These are phyloP conservation scores for Pugionium dolabratum DNA, from an alignment of 345 rosid genomes.

Conservation along the genomic window DNA sequence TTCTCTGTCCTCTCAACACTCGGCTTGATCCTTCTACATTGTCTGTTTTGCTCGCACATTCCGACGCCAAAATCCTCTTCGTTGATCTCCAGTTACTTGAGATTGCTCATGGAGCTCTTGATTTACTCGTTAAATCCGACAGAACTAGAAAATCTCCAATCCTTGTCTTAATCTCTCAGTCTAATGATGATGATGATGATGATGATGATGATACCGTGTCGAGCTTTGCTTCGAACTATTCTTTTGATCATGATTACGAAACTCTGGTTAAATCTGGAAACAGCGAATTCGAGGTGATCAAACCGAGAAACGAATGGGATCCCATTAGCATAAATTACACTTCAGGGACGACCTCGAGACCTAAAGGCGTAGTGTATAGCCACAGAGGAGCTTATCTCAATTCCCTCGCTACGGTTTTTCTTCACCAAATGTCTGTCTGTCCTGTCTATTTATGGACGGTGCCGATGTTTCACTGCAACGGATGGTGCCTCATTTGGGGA, in stretches of 20 bases:
- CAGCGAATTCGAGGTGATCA: conserved; percentile 43
- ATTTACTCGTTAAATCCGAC: conserved; percentile 44
- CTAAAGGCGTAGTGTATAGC: conserved; percentile 83
- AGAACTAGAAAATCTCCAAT: conserved; percentile 40
- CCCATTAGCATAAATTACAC: conserved; percentile 81
- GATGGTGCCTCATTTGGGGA: conserved; percentile 91
- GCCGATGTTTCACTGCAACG: conserved; percentile 95
- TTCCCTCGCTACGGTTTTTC: conserved; percentile 59
- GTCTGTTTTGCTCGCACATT: conserved; percentile 55
- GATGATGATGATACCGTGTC: conserved; percentile 16
- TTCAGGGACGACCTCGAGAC: conserved; percentile 83
- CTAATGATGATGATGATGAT: conserved; percentile 23
- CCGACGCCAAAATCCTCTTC: conserved; percentile 58
- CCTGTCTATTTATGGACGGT: conserved; percentile 85
- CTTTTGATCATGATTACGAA: conserved; percentile 52
- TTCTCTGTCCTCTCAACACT: conserved; percentile 71
- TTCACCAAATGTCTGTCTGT: conserved; percentile 58
- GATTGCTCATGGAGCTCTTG: conserved; percentile 56
- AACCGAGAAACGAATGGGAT: conserved; percentile 71
- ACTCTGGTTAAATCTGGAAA: conserved; percentile 50
- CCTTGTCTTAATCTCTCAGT: conserved; percentile 53
- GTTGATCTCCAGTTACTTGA: conserved; percentile 60
- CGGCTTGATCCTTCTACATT: conserved; percentile 60
- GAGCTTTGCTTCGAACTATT: conserved; percentile 10
- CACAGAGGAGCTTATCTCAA: conserved; percentile 91